Evolutionary conservation across 177 flowering plant species (phyloP), one percentile per base, ranked within the genome.

Genomic region (Tripterygium wilfordii): DNA sequence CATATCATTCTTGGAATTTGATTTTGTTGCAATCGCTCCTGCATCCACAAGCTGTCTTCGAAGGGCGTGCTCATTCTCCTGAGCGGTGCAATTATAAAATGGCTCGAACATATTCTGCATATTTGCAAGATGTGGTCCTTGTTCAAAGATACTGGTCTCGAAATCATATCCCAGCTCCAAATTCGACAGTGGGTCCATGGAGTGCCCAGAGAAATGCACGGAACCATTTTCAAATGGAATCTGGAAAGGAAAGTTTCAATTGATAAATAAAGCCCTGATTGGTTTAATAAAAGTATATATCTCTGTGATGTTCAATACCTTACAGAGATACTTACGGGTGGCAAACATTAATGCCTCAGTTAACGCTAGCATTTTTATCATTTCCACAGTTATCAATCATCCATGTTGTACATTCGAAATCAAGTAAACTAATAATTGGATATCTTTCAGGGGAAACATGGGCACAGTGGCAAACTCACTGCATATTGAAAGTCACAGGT

Each of bases 161-260:
- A 12, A 16, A 36, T 39, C 58, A 60, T 46, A 42, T 18, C 32
- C 38, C 12, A 40, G 28, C n/a, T 47, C 56, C 37, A 49, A 26
- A 44, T 49, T 36, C 13, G 40, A 17, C 13, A 45, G 8, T 13
- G 29, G 54, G 33, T 55, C 40, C 33, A 54, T 22, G 18, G 19
- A 19, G 47, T 54, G 40, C 19, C 39, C 51, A 5, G 52, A 33
- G 17, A 48, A 37, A 17, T 32, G 32, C 12, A 38, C 33, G 20
- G 54, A 28, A 42, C 26, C 30, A 28, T 56, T 62, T 26, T 33
- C 66, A 23, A 39, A 17, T 44, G 63, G 36, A 56, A 51, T 29
- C 68, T 63, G 57, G 42, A 38, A 19, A 38, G 10, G n/a, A 2
- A 39, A 12, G n/a, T n/a, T n/a, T n/a, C 33, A 30, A 6, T 30